Evolutionary conservation across 371 early-diverging fungal species (phyloP).

Genomic region (Saksenaea oblongispora): DNA sequence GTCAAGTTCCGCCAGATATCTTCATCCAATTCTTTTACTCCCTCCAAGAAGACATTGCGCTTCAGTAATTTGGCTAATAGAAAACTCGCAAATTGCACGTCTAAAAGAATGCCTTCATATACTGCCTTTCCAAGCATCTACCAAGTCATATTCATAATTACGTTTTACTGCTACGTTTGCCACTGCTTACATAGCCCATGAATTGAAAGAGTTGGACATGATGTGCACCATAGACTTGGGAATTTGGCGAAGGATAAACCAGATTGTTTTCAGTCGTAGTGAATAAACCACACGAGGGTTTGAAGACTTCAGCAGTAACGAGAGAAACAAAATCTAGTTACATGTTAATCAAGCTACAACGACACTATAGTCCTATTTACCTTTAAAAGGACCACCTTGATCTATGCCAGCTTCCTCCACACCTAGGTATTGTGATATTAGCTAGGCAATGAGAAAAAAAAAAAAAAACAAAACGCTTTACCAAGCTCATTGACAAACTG

Average conservation of each 20-base stretch:
- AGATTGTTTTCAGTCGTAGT: conserved; percentile 55
- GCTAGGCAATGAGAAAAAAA: not conserved
- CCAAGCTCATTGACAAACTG: conserved; percentile 77
- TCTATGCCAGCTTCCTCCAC: conserved; percentile 88
- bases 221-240: conserved; percentile 43
- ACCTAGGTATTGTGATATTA: conserved; percentile 38
- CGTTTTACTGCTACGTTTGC: not conserved
- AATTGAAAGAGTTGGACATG: conserved; percentile 73
- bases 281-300: conserved; percentile 74
- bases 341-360: conserved; percentile 30
- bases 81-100: conserved; percentile 86
- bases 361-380: conserved; percentile 13
- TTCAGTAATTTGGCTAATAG: conserved; percentile 83
- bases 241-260: conserved; percentile 70
- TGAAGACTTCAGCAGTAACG: conserved; percentile 76
- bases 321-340: conserved; percentile 83
- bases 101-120: conserved; percentile 87
- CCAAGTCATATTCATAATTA: not conserved
- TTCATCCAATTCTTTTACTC: conserved; percentile 79
- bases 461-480: not conserved
- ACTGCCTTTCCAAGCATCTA: conserved; percentile 85
- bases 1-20: conserved; percentile 80
- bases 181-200: conserved; percentile 64
- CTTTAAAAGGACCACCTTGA: conserved; percentile 92
- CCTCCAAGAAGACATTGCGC: conserved; percentile 75